phyloP scores from a whole-genome alignment of 2,329 filamentous ascomycete species.

The Monosporascus ibericus region DNA sequence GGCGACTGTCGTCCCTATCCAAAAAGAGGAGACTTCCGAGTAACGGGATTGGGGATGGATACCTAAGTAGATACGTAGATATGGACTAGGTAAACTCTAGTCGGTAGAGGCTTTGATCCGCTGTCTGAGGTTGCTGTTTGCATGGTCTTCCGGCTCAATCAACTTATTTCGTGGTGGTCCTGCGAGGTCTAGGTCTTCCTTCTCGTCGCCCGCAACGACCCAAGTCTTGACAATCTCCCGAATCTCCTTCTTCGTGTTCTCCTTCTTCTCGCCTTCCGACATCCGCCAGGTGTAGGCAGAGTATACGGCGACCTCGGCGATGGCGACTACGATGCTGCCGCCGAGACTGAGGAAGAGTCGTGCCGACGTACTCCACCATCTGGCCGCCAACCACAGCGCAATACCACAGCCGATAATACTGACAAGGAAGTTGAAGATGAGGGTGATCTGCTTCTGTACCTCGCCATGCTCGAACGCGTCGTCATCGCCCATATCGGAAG shows the following conservation, averaged over 20 bases:
- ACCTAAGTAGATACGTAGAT: too few relatives aligned
- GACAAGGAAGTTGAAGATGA: conserved; percentile 86
- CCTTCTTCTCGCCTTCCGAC: conserved; percentile 58
- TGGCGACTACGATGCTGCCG: conserved; percentile 61
- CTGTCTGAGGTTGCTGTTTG: conserved; percentile 13
- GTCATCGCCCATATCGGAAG: conserved; percentile 48
- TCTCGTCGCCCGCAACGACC: conserved; percentile 46
- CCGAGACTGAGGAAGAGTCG: conserved; percentile 66
- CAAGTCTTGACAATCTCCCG: conserved; percentile 68
- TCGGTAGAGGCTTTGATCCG: conserved; percentile 9
- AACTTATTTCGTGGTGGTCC: conserved; percentile 5
- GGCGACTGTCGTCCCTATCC: too few relatives aligned
- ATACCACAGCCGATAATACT: conserved; percentile 75
- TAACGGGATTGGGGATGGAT: too few relatives aligned
- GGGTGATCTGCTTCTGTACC: conserved; percentile 71
- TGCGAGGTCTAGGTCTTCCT: conserved; percentile 15
- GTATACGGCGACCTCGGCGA: conserved; percentile 75
- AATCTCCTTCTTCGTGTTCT: conserved; percentile 54
- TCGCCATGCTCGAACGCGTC: conserved; percentile 61
- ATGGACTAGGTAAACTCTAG: neutral
- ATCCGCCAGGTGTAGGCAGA: conserved; percentile 68
- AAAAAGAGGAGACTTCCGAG: too few relatives aligned
- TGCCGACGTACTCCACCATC: conserved; percentile 68
- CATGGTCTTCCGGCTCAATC: conserved; percentile 3
- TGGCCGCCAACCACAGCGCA: conserved; percentile 71